Conservation (phyloP, 2,329 filamentous ascomycete genomes). For the Penicillium sp. region DNA sequence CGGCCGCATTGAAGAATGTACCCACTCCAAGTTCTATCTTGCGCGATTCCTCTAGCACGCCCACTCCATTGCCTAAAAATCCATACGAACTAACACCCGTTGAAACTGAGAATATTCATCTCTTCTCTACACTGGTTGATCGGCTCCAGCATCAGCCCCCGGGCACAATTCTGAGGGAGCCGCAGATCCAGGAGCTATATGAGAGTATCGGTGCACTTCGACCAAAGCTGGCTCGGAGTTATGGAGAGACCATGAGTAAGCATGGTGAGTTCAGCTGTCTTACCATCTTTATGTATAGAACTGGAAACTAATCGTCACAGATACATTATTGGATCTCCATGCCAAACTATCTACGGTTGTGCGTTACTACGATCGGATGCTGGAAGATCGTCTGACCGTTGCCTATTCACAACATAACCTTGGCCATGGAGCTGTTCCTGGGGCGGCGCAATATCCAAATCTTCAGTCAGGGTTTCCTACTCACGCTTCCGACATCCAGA, state of each 20-base stretch:
- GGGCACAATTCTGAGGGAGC: slow-evolving; percentile 92
- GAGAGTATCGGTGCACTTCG: slow-evolving; percentile 92
- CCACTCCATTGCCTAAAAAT: slow-evolving; percentile 68
- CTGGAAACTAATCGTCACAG: slow-evolving; percentile 47
- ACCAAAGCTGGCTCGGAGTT: slow-evolving; percentile 90
- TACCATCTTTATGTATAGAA: background rate
- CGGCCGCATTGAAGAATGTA: slow-evolving; percentile 78
- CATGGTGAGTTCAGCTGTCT: slow-evolving; percentile 62
- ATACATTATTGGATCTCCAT: slow-evolving; percentile 89
- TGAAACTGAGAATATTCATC: slow-evolving; percentile 95
- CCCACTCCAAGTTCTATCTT: slow-evolving; percentile 55
- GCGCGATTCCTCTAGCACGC: slow-evolving; percentile 48
- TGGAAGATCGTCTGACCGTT: slow-evolving; percentile 89
- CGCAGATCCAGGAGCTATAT: slow-evolving; percentile 96
- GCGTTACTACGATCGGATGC: slow-evolving; percentile 95
- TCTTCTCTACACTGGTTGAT: slow-evolving; percentile 92
- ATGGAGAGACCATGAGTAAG: slow-evolving; percentile 99
- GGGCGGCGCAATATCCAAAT: slow-evolving; percentile 19
- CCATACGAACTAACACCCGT: slow-evolving; percentile 92
- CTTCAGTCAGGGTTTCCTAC: slow-evolving; percentile 14
- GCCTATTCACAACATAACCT: slow-evolving; percentile 82
- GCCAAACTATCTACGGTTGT: slow-evolving; percentile 95
- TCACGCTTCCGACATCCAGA: slow-evolving; percentile 13
- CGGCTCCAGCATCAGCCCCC: slow-evolving; percentile 91
- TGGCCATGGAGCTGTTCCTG: slow-evolving; percentile 51